phyloP scores from a whole-genome alignment of 192 early-diverging fungal genomes.

The Powellomyces hirtus region DNA sequence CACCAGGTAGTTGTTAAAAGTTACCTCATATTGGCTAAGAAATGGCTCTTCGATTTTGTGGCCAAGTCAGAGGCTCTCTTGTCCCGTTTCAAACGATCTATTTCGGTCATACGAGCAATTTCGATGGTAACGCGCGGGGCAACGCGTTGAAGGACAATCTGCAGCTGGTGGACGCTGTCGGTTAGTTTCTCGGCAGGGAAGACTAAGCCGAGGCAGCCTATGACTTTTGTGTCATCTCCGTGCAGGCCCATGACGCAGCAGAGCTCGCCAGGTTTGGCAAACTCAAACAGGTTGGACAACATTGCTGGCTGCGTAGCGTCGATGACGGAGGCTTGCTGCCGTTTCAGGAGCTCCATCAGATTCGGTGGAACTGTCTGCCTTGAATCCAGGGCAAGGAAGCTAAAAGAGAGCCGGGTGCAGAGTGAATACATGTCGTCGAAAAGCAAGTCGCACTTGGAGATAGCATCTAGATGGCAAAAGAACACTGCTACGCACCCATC shows the following conservation, averaged over 20 bases:
- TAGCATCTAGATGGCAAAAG: neutral
- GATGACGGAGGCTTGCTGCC: neutral
- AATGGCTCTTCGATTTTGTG: constrained; percentile 10
- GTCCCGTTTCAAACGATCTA: neutral
- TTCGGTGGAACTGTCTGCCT: neutral
- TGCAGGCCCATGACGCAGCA: constrained; percentile 9
- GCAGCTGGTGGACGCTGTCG: neutral
- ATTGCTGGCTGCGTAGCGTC: neutral
- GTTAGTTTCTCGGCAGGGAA: neutral
- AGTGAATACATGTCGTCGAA: neutral
- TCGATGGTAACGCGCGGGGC: neutral
- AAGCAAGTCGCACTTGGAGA: neutral
- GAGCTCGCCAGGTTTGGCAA: neutral
- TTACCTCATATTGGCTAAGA: constrained; percentile 18
- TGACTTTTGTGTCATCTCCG: neutral
- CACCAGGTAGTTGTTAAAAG: too few species aligned
- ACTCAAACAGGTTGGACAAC: neutral
- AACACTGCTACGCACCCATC: neutral
- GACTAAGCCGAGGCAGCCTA: neutral
- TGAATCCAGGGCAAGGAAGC: neutral
- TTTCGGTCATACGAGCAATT: neutral
- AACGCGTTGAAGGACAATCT: neutral
- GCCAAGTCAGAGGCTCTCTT: neutral
- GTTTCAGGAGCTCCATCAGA: neutral
- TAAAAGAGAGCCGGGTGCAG: neutral